Conservation (phyloP, 1,284 basidiomycete genomes). For the Ganoderma boninense region DNA sequence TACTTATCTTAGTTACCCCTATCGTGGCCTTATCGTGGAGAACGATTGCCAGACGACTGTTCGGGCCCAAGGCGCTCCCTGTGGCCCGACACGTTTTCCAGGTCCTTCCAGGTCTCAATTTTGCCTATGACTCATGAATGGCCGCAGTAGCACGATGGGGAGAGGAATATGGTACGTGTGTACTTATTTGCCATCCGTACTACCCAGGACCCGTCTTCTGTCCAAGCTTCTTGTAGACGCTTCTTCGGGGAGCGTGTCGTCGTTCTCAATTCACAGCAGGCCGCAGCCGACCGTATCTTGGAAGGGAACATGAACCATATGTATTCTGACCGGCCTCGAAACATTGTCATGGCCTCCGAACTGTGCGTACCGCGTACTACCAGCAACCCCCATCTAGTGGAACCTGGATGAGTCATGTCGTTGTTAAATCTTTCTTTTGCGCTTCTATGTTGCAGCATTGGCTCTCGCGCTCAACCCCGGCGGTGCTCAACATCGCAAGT, state of each 20-base stretch:
- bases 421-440: no score
- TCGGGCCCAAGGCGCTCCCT: neutral
- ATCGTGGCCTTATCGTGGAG: neutral
- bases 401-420: no score
- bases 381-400: neutral
- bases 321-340: neutral
- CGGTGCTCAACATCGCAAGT: slow-evolving; percentile 19
- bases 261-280: neutral
- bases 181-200: neutral
- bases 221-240: no score
- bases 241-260: neutral
- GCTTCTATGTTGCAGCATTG: no score
- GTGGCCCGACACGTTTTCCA: neutral
- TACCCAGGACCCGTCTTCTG: neutral
- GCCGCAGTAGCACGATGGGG: neutral
- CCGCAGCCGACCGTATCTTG: neutral
- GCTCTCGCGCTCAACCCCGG: slow-evolving; percentile 17
- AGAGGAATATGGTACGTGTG: neutral
- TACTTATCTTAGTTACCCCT: neutral
- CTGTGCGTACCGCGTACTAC: neutral
- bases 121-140: neutral
- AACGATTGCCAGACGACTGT: neutral
- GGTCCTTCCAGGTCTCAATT: neutral
- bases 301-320: neutral
- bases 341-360: neutral